Evolutionary conservation across 441 rosid species (phyloP).

Genomic region (Erysimum pusillum): DNA sequence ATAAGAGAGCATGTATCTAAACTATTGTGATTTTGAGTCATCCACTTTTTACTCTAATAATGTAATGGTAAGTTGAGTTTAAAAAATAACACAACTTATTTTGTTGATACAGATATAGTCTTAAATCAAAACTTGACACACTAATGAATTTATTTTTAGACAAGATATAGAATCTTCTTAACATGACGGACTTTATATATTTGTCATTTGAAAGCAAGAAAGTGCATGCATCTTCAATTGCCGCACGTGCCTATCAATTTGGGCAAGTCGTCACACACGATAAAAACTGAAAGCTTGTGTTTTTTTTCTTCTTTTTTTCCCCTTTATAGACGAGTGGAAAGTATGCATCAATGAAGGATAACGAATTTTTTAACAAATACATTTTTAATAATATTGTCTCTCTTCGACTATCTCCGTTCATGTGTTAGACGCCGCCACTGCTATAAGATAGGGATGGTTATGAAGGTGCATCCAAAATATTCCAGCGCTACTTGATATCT

Average conservation of each 20-base stretch:
- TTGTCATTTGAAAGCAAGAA: slow-evolving; percentile 36
- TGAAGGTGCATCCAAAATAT: neutral
- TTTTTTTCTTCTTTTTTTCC: neutral
- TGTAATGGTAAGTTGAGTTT: neutral
- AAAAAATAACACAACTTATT: neutral
- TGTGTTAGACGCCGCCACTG: slow-evolving; percentile 26
- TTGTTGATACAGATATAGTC: neutral
- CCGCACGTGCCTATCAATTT: slow-evolving; percentile 42
- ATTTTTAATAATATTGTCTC: neutral
- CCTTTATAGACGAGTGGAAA: slow-evolving; percentile 3
- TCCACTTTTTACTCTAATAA: neutral
- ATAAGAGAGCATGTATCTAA: no score
- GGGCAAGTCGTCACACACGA: slow-evolving; percentile 46
- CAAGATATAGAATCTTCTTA: slow-evolving; percentile 6
- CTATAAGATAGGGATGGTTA: neutral
- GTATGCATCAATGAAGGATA: slow-evolving; percentile 1
- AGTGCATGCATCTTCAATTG: slow-evolving; percentile 50
- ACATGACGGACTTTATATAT: slow-evolving; percentile 7
- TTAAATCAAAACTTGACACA: neutral
- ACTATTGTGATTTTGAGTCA: neutral
- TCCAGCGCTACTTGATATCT: slow-evolving; percentile 8
- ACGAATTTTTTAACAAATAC: neutral
- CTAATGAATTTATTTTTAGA: neutral
- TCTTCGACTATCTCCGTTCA: neutral
- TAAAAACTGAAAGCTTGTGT: slow-evolving; percentile 36